Conservation (phyloP, 176 grass and related monocot species). For the Paspalum notatum region DNA sequence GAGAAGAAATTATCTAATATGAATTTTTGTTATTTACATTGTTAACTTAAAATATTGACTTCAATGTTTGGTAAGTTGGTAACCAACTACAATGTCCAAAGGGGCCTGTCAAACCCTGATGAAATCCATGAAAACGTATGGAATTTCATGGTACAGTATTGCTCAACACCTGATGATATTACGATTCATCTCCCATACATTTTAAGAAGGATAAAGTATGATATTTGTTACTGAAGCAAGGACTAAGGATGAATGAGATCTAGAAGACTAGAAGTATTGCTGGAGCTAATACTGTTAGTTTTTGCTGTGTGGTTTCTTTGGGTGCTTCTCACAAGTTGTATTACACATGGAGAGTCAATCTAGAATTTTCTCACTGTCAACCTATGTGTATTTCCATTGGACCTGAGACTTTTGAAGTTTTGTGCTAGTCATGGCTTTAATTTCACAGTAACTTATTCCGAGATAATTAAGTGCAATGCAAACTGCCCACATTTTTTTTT, state of each 20-base stretch:
- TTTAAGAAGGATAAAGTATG: neutral
- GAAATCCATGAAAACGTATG: too few relatives aligned
- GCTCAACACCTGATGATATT: neutral
- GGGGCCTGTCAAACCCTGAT: neutral
- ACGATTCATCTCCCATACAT: neutral
- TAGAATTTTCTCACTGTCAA: neutral
- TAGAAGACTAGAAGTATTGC: neutral
- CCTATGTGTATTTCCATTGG: neutral
- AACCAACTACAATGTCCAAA: neutral
- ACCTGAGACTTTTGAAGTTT: neutral
- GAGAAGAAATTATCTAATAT: neutral
- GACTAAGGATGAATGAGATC: neutral
- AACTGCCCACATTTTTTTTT: neutral
- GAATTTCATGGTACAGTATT: slow-evolving; percentile 11
- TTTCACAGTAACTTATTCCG: neutral
- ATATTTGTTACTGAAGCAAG: neutral
- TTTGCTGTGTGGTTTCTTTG: neutral
- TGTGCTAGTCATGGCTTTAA: neutral
- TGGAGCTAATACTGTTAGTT: neutral
- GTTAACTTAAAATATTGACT: neutral
- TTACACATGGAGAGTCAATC: neutral
- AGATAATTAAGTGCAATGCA: neutral
- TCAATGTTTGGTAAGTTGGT: neutral
- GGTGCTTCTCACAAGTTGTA: neutral
- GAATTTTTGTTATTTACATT: neutral